A percentile compares a stretch with the other conserved stretches of the same genome.
phyloP scores from a whole-genome alignment of 331 rosid genomes.

The Pyrus hybrid region DNA sequence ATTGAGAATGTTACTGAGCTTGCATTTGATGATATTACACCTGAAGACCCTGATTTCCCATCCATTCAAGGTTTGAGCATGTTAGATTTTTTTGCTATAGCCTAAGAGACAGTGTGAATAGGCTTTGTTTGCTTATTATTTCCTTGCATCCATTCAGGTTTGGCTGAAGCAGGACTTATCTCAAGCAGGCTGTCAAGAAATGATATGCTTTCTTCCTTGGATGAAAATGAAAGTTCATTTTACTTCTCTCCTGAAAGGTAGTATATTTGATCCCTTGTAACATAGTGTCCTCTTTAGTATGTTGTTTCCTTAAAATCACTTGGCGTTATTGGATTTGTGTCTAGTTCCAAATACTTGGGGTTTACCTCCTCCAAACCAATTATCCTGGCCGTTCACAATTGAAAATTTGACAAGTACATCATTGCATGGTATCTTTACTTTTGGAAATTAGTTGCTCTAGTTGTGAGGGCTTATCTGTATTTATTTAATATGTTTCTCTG shows the following conservation, averaged over 20 bases:
- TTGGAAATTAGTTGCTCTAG: background rate
- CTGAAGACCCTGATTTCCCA: constrained; percentile 86
- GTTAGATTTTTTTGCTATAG: background rate
- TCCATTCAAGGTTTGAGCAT: constrained; percentile 78
- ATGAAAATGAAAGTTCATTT: constrained; percentile 50
- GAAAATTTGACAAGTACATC: background rate
- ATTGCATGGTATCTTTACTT: background rate
- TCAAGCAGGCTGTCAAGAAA: constrained; percentile 84
- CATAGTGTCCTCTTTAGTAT: background rate
- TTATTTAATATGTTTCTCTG: background rate
- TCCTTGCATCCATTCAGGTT: constrained; percentile 42
- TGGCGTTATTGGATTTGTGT: background rate
- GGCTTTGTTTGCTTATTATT: background rate
- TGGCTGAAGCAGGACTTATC: constrained; percentile 98
- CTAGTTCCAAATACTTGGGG: background rate
- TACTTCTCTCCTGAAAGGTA: constrained; percentile 84
- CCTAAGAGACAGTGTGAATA: background rate
- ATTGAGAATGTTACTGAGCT: constrained; percentile 84
- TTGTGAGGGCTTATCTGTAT: background rate
- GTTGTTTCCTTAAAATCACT: background rate
- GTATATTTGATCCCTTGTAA: background rate
- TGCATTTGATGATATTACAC: constrained; percentile 88
- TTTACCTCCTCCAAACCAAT: background rate
- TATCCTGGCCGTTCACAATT: background rate
- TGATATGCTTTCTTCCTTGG: constrained; percentile 54